Percentiles rank a stretch among this genome's conserved stretches.
phyloP scores from a whole-genome alignment of 1,284 basidiomycete species.

The Volvariella volvacea region DNA sequence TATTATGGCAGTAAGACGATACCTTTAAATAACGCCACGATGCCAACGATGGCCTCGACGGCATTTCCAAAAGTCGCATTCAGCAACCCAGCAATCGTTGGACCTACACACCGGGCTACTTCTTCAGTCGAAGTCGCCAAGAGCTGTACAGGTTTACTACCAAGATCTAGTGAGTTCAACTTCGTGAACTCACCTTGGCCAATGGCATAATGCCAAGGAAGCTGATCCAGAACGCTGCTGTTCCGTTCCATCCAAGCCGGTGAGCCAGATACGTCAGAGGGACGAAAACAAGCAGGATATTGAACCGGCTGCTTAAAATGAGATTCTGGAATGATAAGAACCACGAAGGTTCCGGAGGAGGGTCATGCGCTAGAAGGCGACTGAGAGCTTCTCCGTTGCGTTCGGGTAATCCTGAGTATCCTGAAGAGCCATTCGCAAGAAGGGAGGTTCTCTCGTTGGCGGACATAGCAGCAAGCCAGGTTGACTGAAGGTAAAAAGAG shows the following conservation, averaged over 20 bases:
- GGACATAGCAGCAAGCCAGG: no score
- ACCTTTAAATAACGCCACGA: conserved; percentile 83
- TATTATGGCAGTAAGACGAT: conserved; percentile 2
- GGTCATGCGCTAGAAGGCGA: no score
- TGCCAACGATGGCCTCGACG: conserved; percentile 81
- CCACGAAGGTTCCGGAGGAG: conserved; percentile 50
- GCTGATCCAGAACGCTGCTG: conserved; percentile 74
- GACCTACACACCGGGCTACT: conserved; percentile 71
- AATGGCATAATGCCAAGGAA: conserved; percentile 88
- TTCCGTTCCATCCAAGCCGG: conserved; percentile 70
- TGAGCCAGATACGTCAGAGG: conserved; percentile 66
- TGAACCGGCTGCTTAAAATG: conserved; percentile 68
- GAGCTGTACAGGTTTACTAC: conserved; percentile 32
- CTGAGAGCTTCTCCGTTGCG: no score
- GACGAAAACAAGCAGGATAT: conserved; percentile 72
- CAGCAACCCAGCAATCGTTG: conserved; percentile 79
- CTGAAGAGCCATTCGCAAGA: no score
- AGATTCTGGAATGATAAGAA: conserved; percentile 60
- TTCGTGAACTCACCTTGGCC: conserved; percentile 49
- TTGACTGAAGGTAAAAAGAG: no score
- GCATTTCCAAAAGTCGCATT: conserved; percentile 84
- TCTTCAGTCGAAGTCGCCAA: conserved; percentile 87
- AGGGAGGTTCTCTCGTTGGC: no score
- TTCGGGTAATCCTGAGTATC: no score
- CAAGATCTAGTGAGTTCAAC: not conserved